A percentile compares a stretch with the other conserved stretches of the same genome.
Conservation (phyloP, 2,329 filamentous ascomycete genomes). For the Boeremia exigua region DNA sequence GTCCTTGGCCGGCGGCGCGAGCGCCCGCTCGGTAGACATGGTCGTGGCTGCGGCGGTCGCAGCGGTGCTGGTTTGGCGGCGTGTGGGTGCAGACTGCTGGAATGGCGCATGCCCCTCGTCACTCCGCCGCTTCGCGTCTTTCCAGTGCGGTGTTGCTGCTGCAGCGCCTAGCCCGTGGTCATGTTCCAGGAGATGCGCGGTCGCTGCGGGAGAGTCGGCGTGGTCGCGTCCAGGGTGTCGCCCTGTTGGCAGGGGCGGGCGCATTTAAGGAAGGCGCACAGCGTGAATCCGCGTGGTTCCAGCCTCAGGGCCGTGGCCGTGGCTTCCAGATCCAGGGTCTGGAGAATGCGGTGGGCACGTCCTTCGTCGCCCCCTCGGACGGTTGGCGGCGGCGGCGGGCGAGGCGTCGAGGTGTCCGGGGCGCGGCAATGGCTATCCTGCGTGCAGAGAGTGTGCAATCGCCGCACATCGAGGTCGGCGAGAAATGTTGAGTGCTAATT, state of each 20-base stretch:
- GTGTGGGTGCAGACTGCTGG: constrained; percentile 18
- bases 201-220: constrained; percentile 10
- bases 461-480: constrained; percentile 3
- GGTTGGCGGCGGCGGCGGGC: neutral
- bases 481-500: constrained; percentile 19
- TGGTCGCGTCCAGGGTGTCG: constrained; percentile 16
- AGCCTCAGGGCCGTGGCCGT: constrained; percentile 6
- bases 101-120: constrained; percentile 9
- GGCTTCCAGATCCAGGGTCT: constrained; percentile 4
- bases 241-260: constrained; percentile 9
- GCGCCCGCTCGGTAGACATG: constrained; percentile 28
- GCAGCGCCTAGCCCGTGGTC: constrained; percentile 17
- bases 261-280: constrained; percentile 15
- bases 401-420: neutral
- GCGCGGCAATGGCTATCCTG: neutral
- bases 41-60: neutral
- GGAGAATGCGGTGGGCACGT: constrained; percentile 7
- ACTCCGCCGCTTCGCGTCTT: constrained; percentile 3
- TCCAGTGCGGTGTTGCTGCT: constrained; percentile 15
- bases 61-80: constrained; percentile 19
- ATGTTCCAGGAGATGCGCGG: constrained; percentile 21
- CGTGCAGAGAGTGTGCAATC: constrained; percentile 2
- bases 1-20: constrained; percentile 34
- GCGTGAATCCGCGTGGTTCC: constrained; percentile 6
- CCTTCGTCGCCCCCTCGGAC: neutral